These are phyloP conservation scores for Fusarium miscanthi DNA, from an alignment of 2,329 filamentous ascomycete species.

Conservation along the genomic window DNA sequence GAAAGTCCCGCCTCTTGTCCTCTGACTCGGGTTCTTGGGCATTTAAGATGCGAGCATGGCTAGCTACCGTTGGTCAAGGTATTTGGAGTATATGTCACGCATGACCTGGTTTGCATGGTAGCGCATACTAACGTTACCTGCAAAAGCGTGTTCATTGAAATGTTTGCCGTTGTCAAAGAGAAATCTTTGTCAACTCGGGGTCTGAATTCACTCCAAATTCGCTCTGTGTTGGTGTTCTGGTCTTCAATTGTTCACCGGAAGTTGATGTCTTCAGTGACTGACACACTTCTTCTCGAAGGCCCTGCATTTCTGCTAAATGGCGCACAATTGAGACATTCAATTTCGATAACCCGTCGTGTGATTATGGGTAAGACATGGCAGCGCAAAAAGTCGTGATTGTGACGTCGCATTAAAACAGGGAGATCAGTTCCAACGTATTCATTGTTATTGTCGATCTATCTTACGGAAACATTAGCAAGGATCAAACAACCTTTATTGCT, in stretches of 20 bases:
- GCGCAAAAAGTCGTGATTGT: no score
- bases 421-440: background rate
- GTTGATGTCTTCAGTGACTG: background rate
- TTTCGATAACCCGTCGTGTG: background rate
- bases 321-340: background rate
- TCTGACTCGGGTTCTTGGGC: background rate
- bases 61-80: accelerated
- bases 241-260: background rate
- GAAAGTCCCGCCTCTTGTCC: background rate
- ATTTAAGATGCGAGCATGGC: background rate
- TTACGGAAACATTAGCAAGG: background rate
- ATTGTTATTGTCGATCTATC: background rate
- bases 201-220: background rate
- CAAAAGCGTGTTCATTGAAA: accelerated
- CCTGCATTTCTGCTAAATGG: background rate
- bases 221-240: no score
- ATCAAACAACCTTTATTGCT: background rate
- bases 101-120: no score
- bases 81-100: background rate
- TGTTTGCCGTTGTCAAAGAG: no score
- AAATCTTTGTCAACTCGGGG: background rate
- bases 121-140: no score
- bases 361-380: background rate
- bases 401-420: background rate
- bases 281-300: background rate